These are phyloP conservation scores for Microbotryum violaceum DNA, from an alignment of 1,284 basidiomycete species.

Conservation along the genomic window DNA sequence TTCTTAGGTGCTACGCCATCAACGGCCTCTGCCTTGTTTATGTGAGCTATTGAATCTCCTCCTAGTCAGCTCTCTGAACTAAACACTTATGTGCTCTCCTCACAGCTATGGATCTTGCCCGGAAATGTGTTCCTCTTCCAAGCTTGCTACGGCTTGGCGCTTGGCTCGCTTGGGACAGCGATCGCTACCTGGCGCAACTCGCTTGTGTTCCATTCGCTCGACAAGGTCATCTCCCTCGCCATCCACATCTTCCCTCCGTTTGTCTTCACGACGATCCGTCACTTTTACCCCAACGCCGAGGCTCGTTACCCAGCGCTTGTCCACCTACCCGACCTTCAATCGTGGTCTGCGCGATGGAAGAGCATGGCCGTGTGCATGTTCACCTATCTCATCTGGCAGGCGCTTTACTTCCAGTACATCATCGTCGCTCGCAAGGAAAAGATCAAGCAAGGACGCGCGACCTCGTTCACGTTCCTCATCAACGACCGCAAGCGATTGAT, in stretches of 20 bases:
- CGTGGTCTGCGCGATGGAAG: constrained; percentile 19
- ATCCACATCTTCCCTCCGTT: constrained; percentile 37
- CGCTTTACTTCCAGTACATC: constrained; percentile 36
- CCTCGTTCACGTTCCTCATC: constrained; percentile 37
- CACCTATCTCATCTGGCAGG: constrained; percentile 36
- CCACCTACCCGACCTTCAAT: constrained; percentile 7
- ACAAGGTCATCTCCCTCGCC: constrained; percentile 39
- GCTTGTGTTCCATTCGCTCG: constrained; percentile 39
- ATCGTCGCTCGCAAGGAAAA: constrained; percentile 37
- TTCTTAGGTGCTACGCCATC: constrained; percentile 33
- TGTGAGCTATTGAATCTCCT: constrained; percentile 6
- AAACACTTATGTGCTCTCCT: too few species aligned
- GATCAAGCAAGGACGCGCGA: constrained; percentile 38
- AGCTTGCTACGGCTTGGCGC: constrained; percentile 37
- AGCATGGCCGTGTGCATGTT: constrained; percentile 30
- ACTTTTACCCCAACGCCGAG: constrained; percentile 32
- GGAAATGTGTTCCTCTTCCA: constrained; percentile 33
- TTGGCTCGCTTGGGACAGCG: constrained; percentile 36
- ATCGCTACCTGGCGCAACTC: constrained; percentile 40
- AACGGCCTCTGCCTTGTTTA: constrained; percentile 36
- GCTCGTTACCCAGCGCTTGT: constrained; percentile 33
- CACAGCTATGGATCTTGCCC: constrained; percentile 36
- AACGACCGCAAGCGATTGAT: constrained; percentile 35
- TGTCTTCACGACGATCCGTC: constrained; percentile 32
- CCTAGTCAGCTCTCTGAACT: not conserved